Base-by-base conservation (phyloP, 78 protist genomes). In the Dictyostelium firmibasis region DNA sequence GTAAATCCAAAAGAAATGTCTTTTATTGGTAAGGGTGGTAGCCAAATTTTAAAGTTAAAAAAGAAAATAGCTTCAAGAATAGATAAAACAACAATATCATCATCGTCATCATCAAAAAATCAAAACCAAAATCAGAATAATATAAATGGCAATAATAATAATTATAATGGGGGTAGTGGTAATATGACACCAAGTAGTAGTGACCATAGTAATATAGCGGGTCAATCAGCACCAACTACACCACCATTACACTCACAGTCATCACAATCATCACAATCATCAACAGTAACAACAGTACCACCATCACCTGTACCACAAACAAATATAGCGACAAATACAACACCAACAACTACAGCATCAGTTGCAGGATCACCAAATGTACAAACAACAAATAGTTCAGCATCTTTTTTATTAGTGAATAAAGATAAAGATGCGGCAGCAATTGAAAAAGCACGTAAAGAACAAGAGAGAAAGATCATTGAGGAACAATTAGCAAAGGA, bases 401-500 rank as follows among this genome's bases (percentile, higher is more conserved):
- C 74, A 64, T 64, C 74, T 25, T 64, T 64, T 25, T 25, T 64
- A 64, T 25, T 25, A 25, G 7, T 27, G 0, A 23, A 9, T 60
- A 31, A 72, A 1, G 20, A 13, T 18, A 72, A 33, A 16, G 36
- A 33, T 50, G 25, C 79, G 33, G 44, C 38, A 18, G 79, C 44
- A 72, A 14, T 33, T 11, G 83, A 57, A 35, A 70, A 35, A 50
- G 60, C 60, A 29, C 18, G 72, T 20, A 41, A 31, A 53, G 38
- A 78, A 38, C 84, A 67, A 41, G 77, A 89, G 2, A 69, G 82
- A 38, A 53, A 36, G 29, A 31, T 57, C 4, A 77, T 89, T 25
- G 94, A 89, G 29, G 94, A 89, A 43, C 94, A 89, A 31, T 29
- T 89, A 29, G 94, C 94, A 36, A 78, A 47, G 11, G 94, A 89